Evolutionary conservation across 2,329 filamentous ascomycete genomes (phyloP).

Genomic region (Ambrosiella xylebori): DNA sequence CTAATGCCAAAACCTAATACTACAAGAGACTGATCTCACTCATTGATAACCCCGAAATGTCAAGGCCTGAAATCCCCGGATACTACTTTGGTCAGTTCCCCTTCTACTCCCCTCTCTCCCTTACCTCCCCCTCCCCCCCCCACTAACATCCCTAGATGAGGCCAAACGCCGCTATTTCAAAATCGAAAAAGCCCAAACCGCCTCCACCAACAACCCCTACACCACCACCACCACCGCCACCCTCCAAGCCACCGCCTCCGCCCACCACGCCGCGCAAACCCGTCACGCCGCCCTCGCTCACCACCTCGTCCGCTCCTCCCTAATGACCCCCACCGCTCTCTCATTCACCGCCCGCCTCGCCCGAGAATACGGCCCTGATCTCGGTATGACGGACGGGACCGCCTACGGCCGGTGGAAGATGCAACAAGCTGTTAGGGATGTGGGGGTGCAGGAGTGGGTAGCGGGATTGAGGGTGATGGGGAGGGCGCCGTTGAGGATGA

Average conservation of each 20-base stretch:
- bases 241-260: constrained; percentile 13
- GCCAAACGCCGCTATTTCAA: constrained; percentile 52
- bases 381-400: neutral
- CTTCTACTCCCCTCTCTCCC: neutral
- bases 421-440: neutral
- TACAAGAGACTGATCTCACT: neutral
- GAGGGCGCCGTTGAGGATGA: neutral
- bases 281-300: neutral
- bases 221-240: neutral
- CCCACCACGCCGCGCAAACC: neutral
- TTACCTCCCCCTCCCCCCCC: neutral
- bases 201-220: constrained; percentile 26
- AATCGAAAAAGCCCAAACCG: constrained; percentile 39
- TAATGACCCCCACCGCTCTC: neutral
- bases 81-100: constrained; percentile 8
- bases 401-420: neutral
- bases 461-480: constrained; percentile 3
- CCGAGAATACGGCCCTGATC: constrained; percentile 7
- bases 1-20: neutral
- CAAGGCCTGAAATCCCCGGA: neutral
- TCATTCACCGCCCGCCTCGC: neutral
- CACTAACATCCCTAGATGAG: constrained; percentile 24
- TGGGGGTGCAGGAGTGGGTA: neutral
- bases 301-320: constrained; percentile 1
- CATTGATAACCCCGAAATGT: neutral